Evolutionary conservation across 2,329 filamentous ascomycete species (phyloP).

Genomic region (Claviceps citrina): DNA sequence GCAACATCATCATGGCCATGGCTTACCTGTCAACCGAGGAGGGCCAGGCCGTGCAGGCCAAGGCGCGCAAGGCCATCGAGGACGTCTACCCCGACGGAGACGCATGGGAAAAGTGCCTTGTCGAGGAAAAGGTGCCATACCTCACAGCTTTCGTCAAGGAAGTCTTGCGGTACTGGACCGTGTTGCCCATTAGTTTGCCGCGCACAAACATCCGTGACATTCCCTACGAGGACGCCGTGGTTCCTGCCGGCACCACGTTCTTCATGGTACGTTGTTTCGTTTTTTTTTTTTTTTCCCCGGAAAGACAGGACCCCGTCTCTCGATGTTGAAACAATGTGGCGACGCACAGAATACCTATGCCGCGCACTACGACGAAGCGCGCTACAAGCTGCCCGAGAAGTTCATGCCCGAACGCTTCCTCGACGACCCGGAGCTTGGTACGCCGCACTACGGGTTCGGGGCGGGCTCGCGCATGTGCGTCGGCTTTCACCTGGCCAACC

Average conservation of each 20-base stretch:
- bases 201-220: conserved; percentile 59
- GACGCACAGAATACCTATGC: conserved; percentile 58
- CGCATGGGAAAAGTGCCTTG: conserved; percentile 58
- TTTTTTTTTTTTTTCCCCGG: background rate
- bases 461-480: conserved; percentile 49
- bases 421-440: conserved; percentile 35
- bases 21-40: conserved; percentile 55
- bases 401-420: conserved; percentile 63
- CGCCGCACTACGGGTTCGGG: conserved; percentile 47
- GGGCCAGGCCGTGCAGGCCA: conserved; percentile 55
- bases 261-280: conserved; percentile 42
- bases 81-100: conserved; percentile 57
- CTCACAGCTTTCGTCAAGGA: conserved; percentile 68
- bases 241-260: conserved; percentile 64
- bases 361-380: conserved; percentile 53
- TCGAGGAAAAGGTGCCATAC: conserved; percentile 63
- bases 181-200: conserved; percentile 66
- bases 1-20: conserved; percentile 65
- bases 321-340: no score
- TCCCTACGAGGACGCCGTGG: conserved; percentile 46
- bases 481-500: conserved; percentile 46
- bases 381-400: conserved; percentile 46
- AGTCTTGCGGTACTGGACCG: conserved; percentile 61
- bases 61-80: conserved; percentile 54
- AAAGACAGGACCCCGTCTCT: no score